These are phyloP conservation scores for Vitis hybrid DNA, from an alignment of 177 flowering plant genomes.

Conservation along the genomic window DNA sequence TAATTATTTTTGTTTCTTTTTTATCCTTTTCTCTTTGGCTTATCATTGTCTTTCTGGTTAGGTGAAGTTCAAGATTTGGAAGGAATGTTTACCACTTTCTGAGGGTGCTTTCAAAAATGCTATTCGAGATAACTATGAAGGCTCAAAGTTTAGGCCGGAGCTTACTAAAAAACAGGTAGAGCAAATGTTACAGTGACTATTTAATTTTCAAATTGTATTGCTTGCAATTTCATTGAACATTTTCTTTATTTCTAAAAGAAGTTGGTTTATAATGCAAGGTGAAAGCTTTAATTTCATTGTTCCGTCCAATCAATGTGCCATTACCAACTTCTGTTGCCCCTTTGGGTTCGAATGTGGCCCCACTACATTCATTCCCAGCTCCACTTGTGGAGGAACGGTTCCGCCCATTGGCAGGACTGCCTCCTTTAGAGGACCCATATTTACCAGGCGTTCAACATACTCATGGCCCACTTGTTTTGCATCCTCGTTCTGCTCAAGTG, in stretches of 20 bases:
- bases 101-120: constrained; percentile 39
- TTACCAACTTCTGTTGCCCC: constrained; percentile 4
- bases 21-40: not conserved
- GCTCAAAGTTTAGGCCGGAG: constrained; percentile 43
- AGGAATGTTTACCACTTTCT: constrained; percentile 46
- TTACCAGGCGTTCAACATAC: not conserved
- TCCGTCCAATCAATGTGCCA: constrained; percentile 23
- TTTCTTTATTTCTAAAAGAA: not conserved
- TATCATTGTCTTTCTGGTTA: constrained; percentile 7
- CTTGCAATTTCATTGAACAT: not conserved
- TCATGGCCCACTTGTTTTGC: constrained; percentile 6
- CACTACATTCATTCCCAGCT: too few species aligned
- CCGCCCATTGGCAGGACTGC: too few species aligned
- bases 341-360: constrained; percentile 1
- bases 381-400: too few species aligned
- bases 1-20: not conserved
- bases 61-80: constrained; percentile 45
- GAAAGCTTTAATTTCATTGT: constrained; percentile 23
- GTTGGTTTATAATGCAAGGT: constrained; percentile 25
- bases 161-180: constrained; percentile 39
- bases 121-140: constrained; percentile 40
- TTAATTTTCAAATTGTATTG: not conserved
- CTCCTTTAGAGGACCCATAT: too few species aligned
- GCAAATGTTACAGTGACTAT: not conserved
- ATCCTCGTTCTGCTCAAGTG: constrained; percentile 13